Percentiles rank a stretch among this genome's conserved stretches.
Evolutionary conservation across 352 stramenopile genomes (phyloP).

Genomic region (Bremia lactucae): DNA sequence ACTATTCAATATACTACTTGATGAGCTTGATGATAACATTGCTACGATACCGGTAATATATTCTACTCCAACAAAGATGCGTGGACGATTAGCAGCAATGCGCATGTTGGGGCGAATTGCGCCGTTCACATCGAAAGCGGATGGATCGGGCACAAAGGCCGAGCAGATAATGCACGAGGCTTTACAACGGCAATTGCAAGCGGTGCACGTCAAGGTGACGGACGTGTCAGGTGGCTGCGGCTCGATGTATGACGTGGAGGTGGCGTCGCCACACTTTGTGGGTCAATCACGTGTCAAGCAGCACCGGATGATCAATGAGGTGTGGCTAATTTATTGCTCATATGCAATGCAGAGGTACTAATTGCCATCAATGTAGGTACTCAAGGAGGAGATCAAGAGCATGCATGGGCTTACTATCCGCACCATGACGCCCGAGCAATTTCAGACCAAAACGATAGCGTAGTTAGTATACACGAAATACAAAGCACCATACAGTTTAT

Average conservation of each 20-base stretch:
- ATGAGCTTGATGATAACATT: not conserved
- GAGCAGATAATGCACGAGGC: constrained; percentile 64
- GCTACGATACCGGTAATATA: not conserved
- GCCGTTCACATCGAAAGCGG: constrained; percentile 13
- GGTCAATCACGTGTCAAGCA: constrained; percentile 81
- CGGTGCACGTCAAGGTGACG: constrained; percentile 71
- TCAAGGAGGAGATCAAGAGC: constrained; percentile 79
- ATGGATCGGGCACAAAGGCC: constrained; percentile 22
- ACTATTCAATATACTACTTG: not conserved
- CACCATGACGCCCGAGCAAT: constrained; percentile 72
- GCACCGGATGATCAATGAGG: constrained; percentile 81
- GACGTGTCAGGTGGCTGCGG: constrained; percentile 85
- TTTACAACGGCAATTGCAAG: constrained; percentile 45
- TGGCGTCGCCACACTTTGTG: constrained; percentile 66
- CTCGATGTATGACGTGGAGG: constrained; percentile 84
- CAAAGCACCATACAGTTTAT: no score
- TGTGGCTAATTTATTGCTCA: constrained; percentile 4
- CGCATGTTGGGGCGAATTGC: constrained; percentile 3
- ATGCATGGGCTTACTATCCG: constrained; percentile 82
- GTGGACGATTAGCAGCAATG: constrained; percentile 14
- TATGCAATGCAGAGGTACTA: not conserved
- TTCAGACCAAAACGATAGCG: constrained; percentile 45
- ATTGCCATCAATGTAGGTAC: constrained; percentile 26
- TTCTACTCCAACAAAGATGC: constrained; percentile 3
- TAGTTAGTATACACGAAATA: no score